Base-by-base conservation (phyloP, 208 protist species). In the Leptomonas seymouri region DNA sequence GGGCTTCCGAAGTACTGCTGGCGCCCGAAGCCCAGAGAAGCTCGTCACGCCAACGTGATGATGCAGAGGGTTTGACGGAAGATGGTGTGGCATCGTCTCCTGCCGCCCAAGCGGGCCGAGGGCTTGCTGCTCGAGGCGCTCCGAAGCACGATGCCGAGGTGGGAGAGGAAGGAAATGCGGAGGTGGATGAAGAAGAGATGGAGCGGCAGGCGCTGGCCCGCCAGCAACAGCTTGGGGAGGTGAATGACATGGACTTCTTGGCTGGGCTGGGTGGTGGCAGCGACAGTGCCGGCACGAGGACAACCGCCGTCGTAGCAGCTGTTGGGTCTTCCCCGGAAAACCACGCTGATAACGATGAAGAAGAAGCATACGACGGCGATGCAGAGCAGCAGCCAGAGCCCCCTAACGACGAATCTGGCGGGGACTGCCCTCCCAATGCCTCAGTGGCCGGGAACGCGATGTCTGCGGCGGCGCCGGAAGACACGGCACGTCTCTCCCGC, bases 201-300 rank as follows among this genome's bases (percentile, higher is more conserved):
- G 79, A 72, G 50, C 64, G 58, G 30, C 45, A 12, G n/a, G 82
- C 84, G 12, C 59, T 90, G 46, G 80, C 70, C 53, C 74, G 81
- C 59, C 91, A 96, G 71, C 74, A 89, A 66, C 69, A 67, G 44
- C 75, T 97, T 14, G 87, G 87, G 1, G 66, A 70, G 11, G 85
- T 97, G 41, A 86, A 80, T 56, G 91, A 97, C 46, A 81, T 90
- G 76, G 91, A 92, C 67, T 97, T 97, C 57, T 72, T 97, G 5
- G 55, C 84, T 25, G 80, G 58, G 30, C 55, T 80, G 8, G 64
- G 64, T 11, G 69, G 63, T 28, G 20, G 31, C 31, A 21, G 30
- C 21, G 56, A 34, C 31, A 7, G 54, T 41, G 54, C 12, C 46
- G 23, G 6, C 34, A 50, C 34, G 14, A 64, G 21, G 64, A 60